A percentile compares a stretch with the other conserved stretches of the same genome.
Evolutionary conservation across 257 asterid species (phyloP).

Genomic region (Gentiana macrophylla): DNA sequence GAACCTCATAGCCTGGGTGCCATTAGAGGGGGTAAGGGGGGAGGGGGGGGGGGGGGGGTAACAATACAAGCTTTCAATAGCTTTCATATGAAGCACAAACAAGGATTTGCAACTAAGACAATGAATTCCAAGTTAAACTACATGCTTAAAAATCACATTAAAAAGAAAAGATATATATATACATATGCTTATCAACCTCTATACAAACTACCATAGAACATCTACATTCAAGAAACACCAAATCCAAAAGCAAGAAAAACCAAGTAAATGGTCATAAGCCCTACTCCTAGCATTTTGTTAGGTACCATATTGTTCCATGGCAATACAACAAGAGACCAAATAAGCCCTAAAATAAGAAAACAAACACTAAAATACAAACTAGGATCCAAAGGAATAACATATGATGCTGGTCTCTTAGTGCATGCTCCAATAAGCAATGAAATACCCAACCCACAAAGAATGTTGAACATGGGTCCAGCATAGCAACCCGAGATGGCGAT

Average conservation of each 20-base stretch:
- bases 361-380: constrained; percentile 64
- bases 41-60: no score
- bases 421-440: constrained; percentile 65
- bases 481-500: constrained; percentile 76
- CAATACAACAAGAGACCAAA: constrained; percentile 60
- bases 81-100: no score
- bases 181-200: background rate
- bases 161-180: no score
- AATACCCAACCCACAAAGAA: constrained; percentile 58
- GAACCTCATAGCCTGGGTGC: no score
- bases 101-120: no score
- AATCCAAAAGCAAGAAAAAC: constrained; percentile 43
- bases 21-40: no score
- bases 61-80: no score
- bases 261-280: constrained; percentile 51
- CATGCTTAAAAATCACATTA: no score
- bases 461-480: constrained; percentile 90
- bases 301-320: constrained; percentile 65
- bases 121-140: no score
- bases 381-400: constrained; percentile 39
- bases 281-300: constrained; percentile 43
- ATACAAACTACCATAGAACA: background rate
- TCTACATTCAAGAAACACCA: constrained; percentile 20
- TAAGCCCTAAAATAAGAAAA: constrained; percentile 34
- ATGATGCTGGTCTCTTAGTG: constrained; percentile 35